Base-by-base conservation (phyloP, 495 filamentous ascomycete species). In the Talaromyces wortmannii region DNA sequence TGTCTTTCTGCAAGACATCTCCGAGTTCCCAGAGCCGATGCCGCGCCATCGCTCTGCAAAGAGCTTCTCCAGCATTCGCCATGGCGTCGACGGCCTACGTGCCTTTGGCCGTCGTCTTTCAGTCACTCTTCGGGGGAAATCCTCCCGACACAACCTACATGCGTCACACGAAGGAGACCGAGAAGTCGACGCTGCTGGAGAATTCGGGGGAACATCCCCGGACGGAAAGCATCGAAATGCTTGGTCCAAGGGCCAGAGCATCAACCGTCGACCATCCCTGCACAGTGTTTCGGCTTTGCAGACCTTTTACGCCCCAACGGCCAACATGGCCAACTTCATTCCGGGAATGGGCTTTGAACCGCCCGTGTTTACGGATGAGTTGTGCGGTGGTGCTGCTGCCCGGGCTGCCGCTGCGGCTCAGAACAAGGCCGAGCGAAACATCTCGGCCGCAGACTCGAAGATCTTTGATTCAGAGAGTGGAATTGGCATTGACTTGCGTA, bases 401-500 rank as follows among this genome's bases (percentile, higher is more conserved):
- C 80, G 87, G 44, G 83, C 85, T 8, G 85, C 84, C 10, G 88
- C 85, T 2, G 81, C 81, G 17, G 83, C 83, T 11, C 82, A 88
- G 57, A 87, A 87, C 61, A 72, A 75, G 52, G 63, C 59, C n/a
- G 74, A 63, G 61, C 70, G 59, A 54, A 72, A 68, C 45, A 53
- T 56, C 40, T 61, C 53, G 53, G 69, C 63, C 49, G 61, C 45
- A 16, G 59, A 57, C 43, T 61, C 53, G 53, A 71, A 66, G 53
- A 62, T 52, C 18, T 68, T 60, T 8, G 74, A 74, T n/a, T 77
- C 82, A 31, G 88, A 91, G 64, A 90, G 87, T 69, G 88, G 87
- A n/a, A 87, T 92, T 53, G 87, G 85, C 10, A 89, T 92, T 60
- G 79, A 85, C n/a, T 59, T 88, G 29, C 81, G 83, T 5, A 76